Conservation (phyloP, 192 early-diverging fungal species). For the Cladochytrium replicatum region DNA sequence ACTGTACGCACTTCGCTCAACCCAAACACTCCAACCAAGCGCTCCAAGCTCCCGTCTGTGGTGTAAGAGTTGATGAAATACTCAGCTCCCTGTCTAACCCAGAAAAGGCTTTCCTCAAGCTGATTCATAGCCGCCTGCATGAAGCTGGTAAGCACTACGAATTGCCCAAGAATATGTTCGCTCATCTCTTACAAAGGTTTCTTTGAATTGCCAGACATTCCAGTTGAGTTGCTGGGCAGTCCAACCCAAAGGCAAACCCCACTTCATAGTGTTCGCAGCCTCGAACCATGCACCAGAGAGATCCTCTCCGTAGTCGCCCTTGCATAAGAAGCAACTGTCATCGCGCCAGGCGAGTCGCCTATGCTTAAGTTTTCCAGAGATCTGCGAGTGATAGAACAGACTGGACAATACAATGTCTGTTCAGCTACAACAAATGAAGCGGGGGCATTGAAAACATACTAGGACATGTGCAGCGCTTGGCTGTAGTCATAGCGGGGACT, state of each 20-base stretch:
- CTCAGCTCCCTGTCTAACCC: conserved; percentile 21
- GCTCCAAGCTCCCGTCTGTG: conserved; percentile 6
- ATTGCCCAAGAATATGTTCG: no score
- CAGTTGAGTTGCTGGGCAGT: conserved; percentile 38
- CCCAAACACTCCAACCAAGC: conserved; percentile 18
- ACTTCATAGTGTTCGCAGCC: conserved; percentile 51
- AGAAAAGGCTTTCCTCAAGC: conserved; percentile 11
- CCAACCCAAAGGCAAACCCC: conserved; percentile 39
- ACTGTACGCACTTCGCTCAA: conserved; percentile 6
- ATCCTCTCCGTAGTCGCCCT: conserved; percentile 41
- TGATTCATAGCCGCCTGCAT: no score
- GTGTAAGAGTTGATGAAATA: conserved; percentile 17
- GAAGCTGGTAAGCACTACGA: no score
- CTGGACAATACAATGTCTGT: no score
- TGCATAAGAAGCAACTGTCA: conserved; percentile 41
- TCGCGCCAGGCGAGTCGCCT: conserved; percentile 42
- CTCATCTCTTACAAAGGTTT: conserved; percentile 26
- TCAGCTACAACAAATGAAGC: no score
- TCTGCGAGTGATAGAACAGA: conserved; percentile 41
- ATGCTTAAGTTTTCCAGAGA: conserved; percentile 36
- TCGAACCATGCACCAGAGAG: conserved; percentile 43
- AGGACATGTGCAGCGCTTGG: conserved; percentile 42
- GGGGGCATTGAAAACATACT: no score
- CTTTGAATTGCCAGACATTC: conserved; percentile 33
- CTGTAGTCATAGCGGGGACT: conserved; percentile 41